These are phyloP conservation scores for Yarrowia sp. DNA, from an alignment of 805 yeast species.

Conservation along the genomic window DNA sequence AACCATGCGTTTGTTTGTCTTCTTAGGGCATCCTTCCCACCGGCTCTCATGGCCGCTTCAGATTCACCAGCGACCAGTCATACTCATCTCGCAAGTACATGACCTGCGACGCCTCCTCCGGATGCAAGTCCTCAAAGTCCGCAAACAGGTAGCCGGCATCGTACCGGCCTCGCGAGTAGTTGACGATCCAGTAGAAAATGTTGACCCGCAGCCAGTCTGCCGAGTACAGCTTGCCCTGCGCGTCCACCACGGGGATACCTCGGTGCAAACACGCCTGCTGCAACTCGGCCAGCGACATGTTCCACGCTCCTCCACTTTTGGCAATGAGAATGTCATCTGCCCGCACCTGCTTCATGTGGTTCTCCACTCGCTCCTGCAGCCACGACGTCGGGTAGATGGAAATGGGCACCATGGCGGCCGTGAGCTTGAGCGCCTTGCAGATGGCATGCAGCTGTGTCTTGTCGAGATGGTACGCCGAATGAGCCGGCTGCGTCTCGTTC, in stretches of 20 bases:
- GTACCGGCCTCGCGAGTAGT: conserved; percentile 30
- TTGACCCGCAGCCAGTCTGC: conserved; percentile 27
- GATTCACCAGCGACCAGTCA: conserved; percentile 11
- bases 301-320: conserved; percentile 49
- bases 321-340: conserved; percentile 52
- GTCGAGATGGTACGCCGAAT: conserved; percentile 30
- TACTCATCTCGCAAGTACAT: conserved; percentile 19
- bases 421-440: conserved; percentile 32
- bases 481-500: conserved; percentile 3
- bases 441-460: conserved; percentile 29
- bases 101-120: conserved; percentile 19
- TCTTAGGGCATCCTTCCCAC: not conserved
- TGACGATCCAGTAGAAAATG: conserved; percentile 31
- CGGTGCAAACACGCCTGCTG: conserved; percentile 51
- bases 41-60: conserved; percentile 11
- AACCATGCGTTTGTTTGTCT: not conserved
- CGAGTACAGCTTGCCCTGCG: not conserved
- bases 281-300: conserved; percentile 48
- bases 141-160: conserved; percentile 33
- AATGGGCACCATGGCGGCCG: conserved; percentile 31
- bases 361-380: conserved; percentile 44
- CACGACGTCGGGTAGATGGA: conserved; percentile 41
- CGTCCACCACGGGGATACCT: conserved; percentile 40
- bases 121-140: conserved; percentile 7
- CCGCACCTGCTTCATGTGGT: conserved; percentile 46